These are phyloP conservation scores for Dictyostelium brefeldianum DNA, from an alignment of 78 protist genomes.

Conservation along the genomic window DNA sequence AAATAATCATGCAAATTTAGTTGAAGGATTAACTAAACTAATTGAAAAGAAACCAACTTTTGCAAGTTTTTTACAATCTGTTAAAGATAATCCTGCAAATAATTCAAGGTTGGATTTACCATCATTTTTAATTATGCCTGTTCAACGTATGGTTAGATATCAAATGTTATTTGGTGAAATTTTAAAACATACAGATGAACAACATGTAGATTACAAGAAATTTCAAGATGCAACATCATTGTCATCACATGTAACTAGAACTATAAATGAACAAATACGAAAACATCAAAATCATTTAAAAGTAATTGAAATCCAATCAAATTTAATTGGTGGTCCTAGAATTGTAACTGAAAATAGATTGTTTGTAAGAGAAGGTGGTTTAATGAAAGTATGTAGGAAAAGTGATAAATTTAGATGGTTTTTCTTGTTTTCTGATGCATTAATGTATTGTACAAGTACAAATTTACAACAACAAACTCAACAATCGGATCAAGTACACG, in stretches of 20 bases:
- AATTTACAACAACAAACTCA: neutral
- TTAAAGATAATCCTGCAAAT: conserved; percentile 16
- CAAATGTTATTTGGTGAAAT: conserved; percentile 52
- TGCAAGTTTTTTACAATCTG: conserved; percentile 22
- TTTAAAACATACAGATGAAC: conserved; percentile 37
- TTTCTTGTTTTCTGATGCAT: conserved; percentile 65
- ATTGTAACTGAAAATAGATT: conserved; percentile 33
- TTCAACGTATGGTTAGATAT: conserved; percentile 79
- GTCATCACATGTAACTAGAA: conserved; percentile 18
- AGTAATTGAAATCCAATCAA: conserved; percentile 57
- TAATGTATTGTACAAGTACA: conserved; percentile 42
- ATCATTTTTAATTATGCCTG: conserved; percentile 75
- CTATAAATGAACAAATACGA: conserved; percentile 63
- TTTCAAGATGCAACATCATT: conserved; percentile 11
- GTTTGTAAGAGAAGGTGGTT: conserved; percentile 75
- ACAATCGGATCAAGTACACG: neutral
- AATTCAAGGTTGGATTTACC: conserved; percentile 12
- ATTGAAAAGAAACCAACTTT: conserved; percentile 69
- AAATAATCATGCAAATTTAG: conserved; percentile 15
- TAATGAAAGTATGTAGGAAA: conserved; percentile 83
- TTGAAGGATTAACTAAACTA: conserved; percentile 17
- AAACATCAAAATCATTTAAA: conserved; percentile 59
- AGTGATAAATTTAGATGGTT: conserved; percentile 66
- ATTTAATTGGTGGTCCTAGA: conserved; percentile 48
- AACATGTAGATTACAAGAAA: conserved; percentile 30